A percentile compares a stretch with the other conserved stretches of the same genome.
Conservation (phyloP, 805 yeast species). For the Ogataea naganishii region DNA sequence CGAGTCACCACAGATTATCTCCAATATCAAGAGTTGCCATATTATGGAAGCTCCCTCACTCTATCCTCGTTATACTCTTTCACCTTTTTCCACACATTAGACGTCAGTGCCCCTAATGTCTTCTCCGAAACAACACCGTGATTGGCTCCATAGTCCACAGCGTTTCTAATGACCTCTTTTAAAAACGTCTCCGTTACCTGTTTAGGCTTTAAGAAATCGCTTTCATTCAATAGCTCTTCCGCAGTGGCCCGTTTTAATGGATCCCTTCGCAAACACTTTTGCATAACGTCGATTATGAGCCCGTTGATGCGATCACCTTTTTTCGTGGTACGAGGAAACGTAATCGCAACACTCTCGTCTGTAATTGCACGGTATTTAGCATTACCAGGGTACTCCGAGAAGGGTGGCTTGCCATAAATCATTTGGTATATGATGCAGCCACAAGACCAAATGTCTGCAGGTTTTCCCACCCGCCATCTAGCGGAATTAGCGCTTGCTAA, state of each 20-base stretch:
- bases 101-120: slow-evolving; percentile 36
- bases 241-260: slow-evolving; percentile 62
- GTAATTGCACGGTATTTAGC: slow-evolving; percentile 77
- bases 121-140: slow-evolving; percentile 24
- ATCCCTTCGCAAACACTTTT: slow-evolving; percentile 62
- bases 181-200: slow-evolving; percentile 60
- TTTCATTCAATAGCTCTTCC: slow-evolving; percentile 42
- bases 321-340: slow-evolving; percentile 40
- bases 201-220: slow-evolving; percentile 68
- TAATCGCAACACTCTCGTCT: slow-evolving; percentile 69
- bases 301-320: slow-evolving; percentile 16
- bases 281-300: slow-evolving; percentile 56
- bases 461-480: slow-evolving; percentile 79
- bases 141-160: slow-evolving; percentile 62
- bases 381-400: slow-evolving; percentile 67
- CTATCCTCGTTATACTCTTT: slow-evolving; percentile 28
- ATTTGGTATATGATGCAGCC: slow-evolving; percentile 94
- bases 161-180: slow-evolving; percentile 63
- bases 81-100: slow-evolving; percentile 52
- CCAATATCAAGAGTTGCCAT: too few species aligned
- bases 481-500: slow-evolving; percentile 21
- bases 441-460: slow-evolving; percentile 97
- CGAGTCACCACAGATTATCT: too few species aligned
- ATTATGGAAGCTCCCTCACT: too few species aligned
- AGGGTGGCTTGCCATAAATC: slow-evolving; percentile 91